These are phyloP conservation scores for Notholithocarpus densiflorus DNA, from an alignment of 306 rosid species.

Conservation along the genomic window DNA sequence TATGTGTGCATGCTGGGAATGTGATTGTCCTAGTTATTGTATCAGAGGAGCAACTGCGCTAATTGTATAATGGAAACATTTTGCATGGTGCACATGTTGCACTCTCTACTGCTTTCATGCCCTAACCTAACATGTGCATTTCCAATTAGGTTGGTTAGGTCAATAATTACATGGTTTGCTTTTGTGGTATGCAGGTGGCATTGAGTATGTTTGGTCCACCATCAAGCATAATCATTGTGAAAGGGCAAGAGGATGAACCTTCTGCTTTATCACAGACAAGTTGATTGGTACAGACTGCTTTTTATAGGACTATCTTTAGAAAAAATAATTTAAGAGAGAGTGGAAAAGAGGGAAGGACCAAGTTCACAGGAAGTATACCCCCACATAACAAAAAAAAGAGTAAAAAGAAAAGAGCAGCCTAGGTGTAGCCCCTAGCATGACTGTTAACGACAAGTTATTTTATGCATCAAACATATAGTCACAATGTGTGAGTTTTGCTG, in stretches of 20 bases:
- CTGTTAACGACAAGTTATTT: too few relatives aligned
- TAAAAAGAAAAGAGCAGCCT: too few relatives aligned
- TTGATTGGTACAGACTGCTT: constrained; percentile 1
- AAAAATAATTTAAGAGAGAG: too few relatives aligned
- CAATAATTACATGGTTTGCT: background rate
- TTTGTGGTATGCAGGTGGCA: constrained; percentile 52
- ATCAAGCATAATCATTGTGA: constrained; percentile 31
- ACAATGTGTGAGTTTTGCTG: too few relatives aligned
- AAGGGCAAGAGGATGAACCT: constrained; percentile 34
- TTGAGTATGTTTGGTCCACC: constrained; percentile 90
- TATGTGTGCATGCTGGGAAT: background rate
- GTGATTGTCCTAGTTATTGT: background rate
- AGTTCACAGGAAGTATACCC: too few relatives aligned
- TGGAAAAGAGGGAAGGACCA: too few relatives aligned
- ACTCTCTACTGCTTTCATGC: background rate
- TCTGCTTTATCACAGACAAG: constrained; percentile 25
- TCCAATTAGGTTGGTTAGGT: background rate
- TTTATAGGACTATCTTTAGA: background rate
- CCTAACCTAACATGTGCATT: background rate
- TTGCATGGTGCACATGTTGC: background rate
- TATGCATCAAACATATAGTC: too few relatives aligned
- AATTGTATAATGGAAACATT: background rate
- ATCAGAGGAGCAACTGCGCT: background rate
- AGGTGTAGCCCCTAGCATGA: too few relatives aligned
- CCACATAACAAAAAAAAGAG: too few relatives aligned